phyloP scores from a whole-genome alignment of 345 rosid genomes.

The Eucalyptus tenuipes region DNA sequence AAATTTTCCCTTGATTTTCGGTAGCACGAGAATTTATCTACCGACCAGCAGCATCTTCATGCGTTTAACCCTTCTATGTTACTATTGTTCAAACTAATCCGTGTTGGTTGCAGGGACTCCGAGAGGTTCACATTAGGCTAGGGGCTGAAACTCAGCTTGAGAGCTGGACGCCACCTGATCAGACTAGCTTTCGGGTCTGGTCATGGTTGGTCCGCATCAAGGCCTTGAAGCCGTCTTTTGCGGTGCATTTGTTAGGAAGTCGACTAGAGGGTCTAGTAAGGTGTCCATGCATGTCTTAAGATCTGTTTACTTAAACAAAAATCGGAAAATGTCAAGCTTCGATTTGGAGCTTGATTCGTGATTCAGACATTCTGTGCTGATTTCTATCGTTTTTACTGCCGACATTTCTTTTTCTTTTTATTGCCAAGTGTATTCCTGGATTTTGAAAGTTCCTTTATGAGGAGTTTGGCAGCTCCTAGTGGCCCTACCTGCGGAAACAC shows the following conservation, averaged over 20 bases:
- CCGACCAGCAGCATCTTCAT: not conserved
- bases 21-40: not conserved
- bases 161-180: not conserved
- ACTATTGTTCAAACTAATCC: not conserved
- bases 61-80: not conserved
- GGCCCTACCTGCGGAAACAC: no score
- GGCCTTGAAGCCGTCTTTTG: not conserved
- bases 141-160: not conserved
- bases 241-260: not conserved
- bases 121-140: not conserved
- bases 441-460: not conserved
- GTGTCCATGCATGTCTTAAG: not conserved
- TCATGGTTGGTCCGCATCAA: not conserved
- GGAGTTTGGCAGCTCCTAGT: not conserved
- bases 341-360: not conserved
- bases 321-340: not conserved
- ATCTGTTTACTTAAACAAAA: not conserved
- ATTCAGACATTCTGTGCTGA: not conserved
- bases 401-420: not conserved
- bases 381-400: not conserved
- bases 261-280: not conserved
- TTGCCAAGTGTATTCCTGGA: not conserved
- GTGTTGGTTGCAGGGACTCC: not conserved
- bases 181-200: not conserved
- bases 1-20: not conserved